phyloP scores from a whole-genome alignment of 2,329 filamentous ascomycete species.

The Penicillium sp. region DNA sequence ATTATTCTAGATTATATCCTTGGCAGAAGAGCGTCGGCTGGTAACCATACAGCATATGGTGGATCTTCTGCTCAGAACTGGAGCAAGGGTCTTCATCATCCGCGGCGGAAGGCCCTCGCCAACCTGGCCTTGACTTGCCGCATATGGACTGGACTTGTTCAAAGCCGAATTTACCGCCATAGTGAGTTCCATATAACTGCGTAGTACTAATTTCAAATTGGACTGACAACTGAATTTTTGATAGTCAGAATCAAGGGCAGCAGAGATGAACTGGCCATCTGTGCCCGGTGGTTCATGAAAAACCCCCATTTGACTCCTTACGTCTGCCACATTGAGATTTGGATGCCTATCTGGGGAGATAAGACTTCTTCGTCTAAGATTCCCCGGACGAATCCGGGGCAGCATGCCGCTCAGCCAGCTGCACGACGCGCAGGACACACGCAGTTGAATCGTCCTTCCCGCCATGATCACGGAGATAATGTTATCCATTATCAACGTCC shows the following conservation, averaged over 20 bases:
- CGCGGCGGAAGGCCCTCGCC: slow-evolving; percentile 64
- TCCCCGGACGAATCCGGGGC: not conserved
- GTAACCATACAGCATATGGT: slow-evolving; percentile 48
- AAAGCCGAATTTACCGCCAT: slow-evolving; percentile 70
- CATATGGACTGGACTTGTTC: slow-evolving; percentile 66
- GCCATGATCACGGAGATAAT: not conserved
- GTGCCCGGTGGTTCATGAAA: slow-evolving; percentile 58
- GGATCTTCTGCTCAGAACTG: slow-evolving; percentile 56
- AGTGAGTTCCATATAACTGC: slow-evolving; percentile 32
- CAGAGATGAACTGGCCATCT: slow-evolving; percentile 57
- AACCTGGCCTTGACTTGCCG: slow-evolving; percentile 58
- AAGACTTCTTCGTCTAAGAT: slow-evolving; percentile 49
- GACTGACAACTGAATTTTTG: not conserved
- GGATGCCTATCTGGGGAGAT: slow-evolving; percentile 69
- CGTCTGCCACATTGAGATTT: slow-evolving; percentile 71
- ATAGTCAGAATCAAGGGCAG: slow-evolving; percentile 69
- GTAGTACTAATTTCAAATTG: not conserved
- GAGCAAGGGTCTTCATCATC: slow-evolving; percentile 64
- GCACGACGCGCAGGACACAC: not conserved
- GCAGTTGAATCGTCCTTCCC: not conserved
- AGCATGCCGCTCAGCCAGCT: not conserved
- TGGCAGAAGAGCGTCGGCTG: slow-evolving; percentile 62
- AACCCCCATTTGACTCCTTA: slow-evolving; percentile 60
- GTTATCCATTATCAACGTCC: slow-evolving; percentile 31
- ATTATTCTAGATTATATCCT: slow-evolving; percentile 69